Evolutionary conservation across 1,284 basidiomycete species (phyloP).

Genomic region (Microbotryomycetes sp.): DNA sequence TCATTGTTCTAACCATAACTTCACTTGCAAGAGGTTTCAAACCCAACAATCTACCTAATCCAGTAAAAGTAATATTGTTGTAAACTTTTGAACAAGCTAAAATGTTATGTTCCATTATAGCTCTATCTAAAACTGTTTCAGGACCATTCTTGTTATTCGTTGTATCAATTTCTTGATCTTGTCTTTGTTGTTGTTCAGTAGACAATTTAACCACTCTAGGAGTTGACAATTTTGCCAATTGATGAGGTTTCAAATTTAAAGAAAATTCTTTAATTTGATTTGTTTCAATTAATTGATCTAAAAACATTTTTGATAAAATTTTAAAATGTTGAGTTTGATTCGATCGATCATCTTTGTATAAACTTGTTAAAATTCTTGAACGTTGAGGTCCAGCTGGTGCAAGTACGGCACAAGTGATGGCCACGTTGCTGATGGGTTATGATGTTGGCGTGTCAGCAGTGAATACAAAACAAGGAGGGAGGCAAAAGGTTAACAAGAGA

Average conservation of each 20-base stretch:
- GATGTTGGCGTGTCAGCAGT: not conserved
- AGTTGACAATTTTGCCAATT: constrained; percentile 80
- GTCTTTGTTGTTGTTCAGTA: constrained; percentile 46
- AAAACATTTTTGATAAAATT: constrained; percentile 93
- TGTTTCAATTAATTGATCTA: constrained; percentile 88
- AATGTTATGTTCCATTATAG: constrained; percentile 97
- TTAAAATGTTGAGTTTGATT: constrained; percentile 70
- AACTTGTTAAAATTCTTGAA: constrained; percentile 79
- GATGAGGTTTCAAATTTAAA: constrained; percentile 77
- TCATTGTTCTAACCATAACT: constrained; percentile 38
- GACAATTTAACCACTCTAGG: constrained; percentile 58
- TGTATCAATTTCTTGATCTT: constrained; percentile 39
- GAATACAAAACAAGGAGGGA: not conserved
- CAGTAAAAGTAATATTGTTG: constrained; percentile 78
- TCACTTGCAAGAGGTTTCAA: constrained; percentile 58
- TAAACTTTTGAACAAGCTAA: constrained; percentile 74
- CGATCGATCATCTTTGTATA: constrained; percentile 90
- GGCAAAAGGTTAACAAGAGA: constrained; percentile 2
- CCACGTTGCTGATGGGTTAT: constrained; percentile 57
- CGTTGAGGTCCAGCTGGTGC: constrained; percentile 94
- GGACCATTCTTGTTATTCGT: constrained; percentile 78
- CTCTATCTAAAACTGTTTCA: constrained; percentile 90
- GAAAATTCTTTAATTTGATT: constrained; percentile 86
- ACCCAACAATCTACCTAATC: constrained; percentile 75
- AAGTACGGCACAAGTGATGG: constrained; percentile 92